Evolutionary conservation across 164 flowering plant genomes (phyloP), one percentile per base, ranked within the genome.

Genomic region (Aristolochia californica): DNA sequence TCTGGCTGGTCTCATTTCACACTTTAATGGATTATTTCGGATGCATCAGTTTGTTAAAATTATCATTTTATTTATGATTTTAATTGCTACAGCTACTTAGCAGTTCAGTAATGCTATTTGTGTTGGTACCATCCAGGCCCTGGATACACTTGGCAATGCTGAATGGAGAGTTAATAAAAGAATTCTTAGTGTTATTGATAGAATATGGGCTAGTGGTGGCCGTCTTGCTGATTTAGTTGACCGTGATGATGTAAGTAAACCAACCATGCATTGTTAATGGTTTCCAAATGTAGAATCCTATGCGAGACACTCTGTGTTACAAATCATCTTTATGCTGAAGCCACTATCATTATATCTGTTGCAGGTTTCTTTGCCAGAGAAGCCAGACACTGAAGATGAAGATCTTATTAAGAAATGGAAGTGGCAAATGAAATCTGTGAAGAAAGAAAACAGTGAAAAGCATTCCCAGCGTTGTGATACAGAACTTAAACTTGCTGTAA

Each of bases 181-280:
- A 74, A 77, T 94, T 13, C 95, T 90, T 68, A 59, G 70, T 64
- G 78, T 94, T 9, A 63, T 94, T 51, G 99, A 94, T 64, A 77
- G 87, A 72, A 70, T 94, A 66, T 94, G 99, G 99, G 82, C 90
- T 58, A 77, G 75, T 74, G 97, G 99, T 75, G 99, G 97, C 34
- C 48, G 76, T 55, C 72, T 85, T 62, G 99, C 83, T 69, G 87
- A 72, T 62, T 75, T 94, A 75, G 91, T 87, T 58, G 86, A 84
- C 55, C 80, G 93, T 40, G 75, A 79, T 49, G 97, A 94, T 73
- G 99, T 94, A 68, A 62, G 96, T 74, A 65, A 25, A 65, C 30
- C 17, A 34, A 13, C 54, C 15, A 4, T 48, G 51, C 17, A 48
- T n/a, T 18, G 16, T 16, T 22, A 22, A 13, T 5, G 16, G 23